These are phyloP conservation scores for Thoreauomyces humboldtii DNA, from an alignment of 192 early-diverging fungal species.

Conservation along the genomic window DNA sequence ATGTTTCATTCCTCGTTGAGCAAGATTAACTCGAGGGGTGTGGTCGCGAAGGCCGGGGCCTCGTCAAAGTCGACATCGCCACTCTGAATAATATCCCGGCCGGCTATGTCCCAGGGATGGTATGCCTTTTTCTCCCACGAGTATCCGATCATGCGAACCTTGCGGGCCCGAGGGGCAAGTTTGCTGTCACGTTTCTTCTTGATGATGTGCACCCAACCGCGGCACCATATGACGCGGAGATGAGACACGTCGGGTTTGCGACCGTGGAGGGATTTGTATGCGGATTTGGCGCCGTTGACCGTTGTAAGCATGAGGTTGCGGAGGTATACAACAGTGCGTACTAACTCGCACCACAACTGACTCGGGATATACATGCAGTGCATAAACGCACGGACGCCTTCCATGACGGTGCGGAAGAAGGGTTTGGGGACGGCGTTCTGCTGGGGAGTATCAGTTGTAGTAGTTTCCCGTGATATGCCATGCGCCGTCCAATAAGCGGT, in stretches of 20 bases:
- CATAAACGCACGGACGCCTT: not conserved
- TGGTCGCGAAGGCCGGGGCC: no score
- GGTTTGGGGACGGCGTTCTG: conserved; percentile 17
- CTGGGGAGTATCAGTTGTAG: conserved; percentile 10
- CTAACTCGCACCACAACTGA: not conserved
- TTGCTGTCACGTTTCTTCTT: not conserved
- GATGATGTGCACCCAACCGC: not conserved
- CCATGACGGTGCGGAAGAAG: not conserved
- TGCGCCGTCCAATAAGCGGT: not conserved
- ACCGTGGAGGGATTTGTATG: not conserved
- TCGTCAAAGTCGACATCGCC: no score
- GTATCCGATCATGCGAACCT: conserved; percentile 1
- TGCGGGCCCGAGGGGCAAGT: not conserved
- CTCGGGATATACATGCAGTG: not conserved
- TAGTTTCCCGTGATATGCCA: not conserved
- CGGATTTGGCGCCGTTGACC: not conserved
- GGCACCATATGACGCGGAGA: conserved; percentile 10
- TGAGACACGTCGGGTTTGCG: not conserved
- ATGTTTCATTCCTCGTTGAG: no score
- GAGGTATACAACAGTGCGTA: not conserved
- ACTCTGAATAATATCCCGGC: no score
- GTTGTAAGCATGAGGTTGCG: not conserved
- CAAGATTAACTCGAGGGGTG: no score
- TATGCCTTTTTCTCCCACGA: not conserved
- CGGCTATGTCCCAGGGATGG: no score